Conservation (phyloP, 2,329 filamentous ascomycete species). For the Calonectria pseudoreteaudii region DNA sequence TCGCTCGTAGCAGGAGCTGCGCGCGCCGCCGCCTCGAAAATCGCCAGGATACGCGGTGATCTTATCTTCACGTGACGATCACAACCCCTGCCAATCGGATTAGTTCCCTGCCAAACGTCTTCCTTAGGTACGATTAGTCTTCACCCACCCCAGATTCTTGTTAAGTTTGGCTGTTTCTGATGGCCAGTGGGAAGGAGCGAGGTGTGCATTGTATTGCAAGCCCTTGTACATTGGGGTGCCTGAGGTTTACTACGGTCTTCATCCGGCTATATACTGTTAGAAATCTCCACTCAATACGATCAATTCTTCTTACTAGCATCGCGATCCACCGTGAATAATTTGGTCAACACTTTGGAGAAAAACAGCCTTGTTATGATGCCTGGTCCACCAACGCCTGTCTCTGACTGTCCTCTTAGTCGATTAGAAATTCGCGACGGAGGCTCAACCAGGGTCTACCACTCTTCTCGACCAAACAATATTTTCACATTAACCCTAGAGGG, state of each 20-base stretch:
- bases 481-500: conserved; percentile 46
- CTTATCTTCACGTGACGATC: conserved; percentile 24
- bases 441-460: conserved; percentile 36
- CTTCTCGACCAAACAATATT: conserved; percentile 28
- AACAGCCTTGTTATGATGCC: conserved; percentile 33
- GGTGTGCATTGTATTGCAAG: neutral
- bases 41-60: conserved; percentile 24
- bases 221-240: neutral
- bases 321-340: neutral
- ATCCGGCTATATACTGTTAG: neutral
- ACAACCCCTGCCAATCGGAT: conserved; percentile 40
- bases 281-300: neutral
- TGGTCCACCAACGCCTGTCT: conserved; percentile 45
- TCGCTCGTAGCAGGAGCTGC: conserved; percentile 16
- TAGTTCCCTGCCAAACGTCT: conserved; percentile 23
- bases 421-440: conserved; percentile 44
- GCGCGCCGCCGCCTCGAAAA: conserved; percentile 24
- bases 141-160: conserved; percentile 13
- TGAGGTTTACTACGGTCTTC: neutral
- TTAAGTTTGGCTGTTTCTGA: neutral
- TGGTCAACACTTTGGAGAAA: neutral
- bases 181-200: conserved; percentile 12
- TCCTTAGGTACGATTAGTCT: conserved; percentile 1
- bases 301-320: neutral
- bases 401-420: conserved; percentile 43